Evolutionary conservation across 2,329 filamentous ascomycete species (phyloP), one percentile per base, ranked within the genome.

Genomic region (Phaeoacremonium minimum): DNA sequence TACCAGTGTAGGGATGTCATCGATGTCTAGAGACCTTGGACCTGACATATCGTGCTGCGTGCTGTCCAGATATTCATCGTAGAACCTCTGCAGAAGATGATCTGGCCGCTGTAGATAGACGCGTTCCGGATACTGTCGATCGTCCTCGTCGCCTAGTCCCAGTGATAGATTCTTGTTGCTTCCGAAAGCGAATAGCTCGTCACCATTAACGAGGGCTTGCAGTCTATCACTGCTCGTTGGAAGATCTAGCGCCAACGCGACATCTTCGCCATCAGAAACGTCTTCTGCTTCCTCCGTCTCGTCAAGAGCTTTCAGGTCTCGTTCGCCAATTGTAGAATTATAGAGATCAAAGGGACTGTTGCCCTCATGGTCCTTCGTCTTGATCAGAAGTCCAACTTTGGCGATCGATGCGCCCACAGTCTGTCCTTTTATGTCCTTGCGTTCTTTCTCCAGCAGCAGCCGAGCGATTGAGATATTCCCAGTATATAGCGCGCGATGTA

Each of bases 141-240:
- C 91, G 56, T 96, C 89, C 51, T 94, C 85, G 54, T 98, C 90
- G n/a, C 90, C 90, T 42, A 97, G 83, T 2, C 93, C 93, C 15
- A 98, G 75, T 0, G 87, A 93, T 8, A 95, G 64, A 49, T 98
- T 98, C 54, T 93, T 94, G 63, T 96, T 98, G 61, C 90, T 97
- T 33, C 93, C 93, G 61, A 97, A 96, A 1, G 88, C 84, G 52
- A 88, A 97, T 1, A 96, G 67, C 54, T 98, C 93, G 51, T 95
- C 87, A 7, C 88, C 91, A 18, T 52, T 45, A 3, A 44, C 39
- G 1, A 43, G 39, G 4, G 33, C 39, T 16, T 52, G 51, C 15
- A 51, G 38, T n/a, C n/a, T n/a, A 6, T 36, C 43, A 17, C 37
- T 44, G 17, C 18, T 12, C 22, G 26, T 15, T 17, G 7, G 13